Percentiles rank a stretch among this genome's conserved stretches.
Evolutionary conservation across 345 rosid species (phyloP).

Genomic region (Citrus medica): DNA sequence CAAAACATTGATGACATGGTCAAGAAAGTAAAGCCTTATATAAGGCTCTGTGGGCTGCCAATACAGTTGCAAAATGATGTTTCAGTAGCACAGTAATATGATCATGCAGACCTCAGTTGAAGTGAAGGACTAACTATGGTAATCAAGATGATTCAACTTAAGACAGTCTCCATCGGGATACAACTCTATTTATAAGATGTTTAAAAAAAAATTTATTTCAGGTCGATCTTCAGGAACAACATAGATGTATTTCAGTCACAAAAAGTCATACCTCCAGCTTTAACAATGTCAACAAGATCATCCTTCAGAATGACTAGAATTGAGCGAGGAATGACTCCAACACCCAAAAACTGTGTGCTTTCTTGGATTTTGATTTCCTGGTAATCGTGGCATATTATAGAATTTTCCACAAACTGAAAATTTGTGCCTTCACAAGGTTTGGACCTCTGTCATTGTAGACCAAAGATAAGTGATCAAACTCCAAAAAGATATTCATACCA

Average conservation of each 20-base stretch:
- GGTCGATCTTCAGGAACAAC: not conserved
- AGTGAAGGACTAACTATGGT: not conserved
- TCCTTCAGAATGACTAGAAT: constrained; percentile 70
- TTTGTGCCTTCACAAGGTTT: constrained; percentile 75
- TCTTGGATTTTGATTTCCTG: constrained; percentile 98
- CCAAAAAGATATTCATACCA: not conserved
- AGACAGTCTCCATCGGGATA: not conserved
- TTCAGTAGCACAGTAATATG: not conserved
- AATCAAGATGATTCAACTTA: not conserved
- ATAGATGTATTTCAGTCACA: not conserved
- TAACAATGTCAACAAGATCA: constrained; percentile 93
- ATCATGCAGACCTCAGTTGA: not conserved
- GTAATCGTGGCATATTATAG: constrained; percentile 75
- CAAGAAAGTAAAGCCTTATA: not conserved
- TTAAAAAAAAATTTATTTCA: not conserved
- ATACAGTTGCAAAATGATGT: not conserved
- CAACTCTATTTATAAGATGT: too few relatives aligned
- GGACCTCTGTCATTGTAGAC: constrained; percentile 46
- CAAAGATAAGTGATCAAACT: constrained; percentile 1
- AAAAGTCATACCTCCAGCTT: constrained; percentile 82
- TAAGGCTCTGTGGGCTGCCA: not conserved
- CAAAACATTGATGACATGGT: not conserved
- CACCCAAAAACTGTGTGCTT: constrained; percentile 82
- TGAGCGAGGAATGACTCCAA: constrained; percentile 95
- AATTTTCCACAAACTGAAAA: constrained; percentile 64